Conservation (phyloP, 2,329 filamentous ascomycete species). For the Aureobasidium mangrovei region DNA sequence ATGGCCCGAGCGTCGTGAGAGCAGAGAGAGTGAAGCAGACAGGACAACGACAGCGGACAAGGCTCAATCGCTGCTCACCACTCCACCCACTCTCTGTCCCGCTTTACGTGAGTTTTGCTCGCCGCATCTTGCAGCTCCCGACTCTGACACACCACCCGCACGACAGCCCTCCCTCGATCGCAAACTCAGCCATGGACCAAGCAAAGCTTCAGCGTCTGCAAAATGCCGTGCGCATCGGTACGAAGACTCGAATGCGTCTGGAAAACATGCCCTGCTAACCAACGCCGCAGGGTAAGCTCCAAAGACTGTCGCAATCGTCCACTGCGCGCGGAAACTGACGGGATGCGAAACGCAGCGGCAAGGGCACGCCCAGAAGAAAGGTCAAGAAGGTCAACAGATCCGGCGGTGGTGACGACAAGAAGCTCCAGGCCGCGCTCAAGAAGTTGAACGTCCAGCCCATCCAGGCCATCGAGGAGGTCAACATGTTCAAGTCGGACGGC, state of each 20-base stretch:
- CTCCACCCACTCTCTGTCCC: slow-evolving; percentile 1
- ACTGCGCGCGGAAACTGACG: slow-evolving; percentile 16
- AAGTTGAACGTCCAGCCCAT: slow-evolving; percentile 99
- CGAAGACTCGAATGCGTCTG: slow-evolving; percentile 23
- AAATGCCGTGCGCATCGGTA: slow-evolving; percentile 62
- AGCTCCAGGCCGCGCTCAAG: slow-evolving; percentile 94
- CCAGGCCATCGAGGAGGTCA: slow-evolving; percentile 99
- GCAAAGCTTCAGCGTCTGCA: slow-evolving; percentile 60
- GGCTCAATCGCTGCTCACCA: slow-evolving; percentile 8
- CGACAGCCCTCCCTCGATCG: not conserved
- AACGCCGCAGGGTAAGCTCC: slow-evolving; percentile 26
- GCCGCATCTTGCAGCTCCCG: not conserved
- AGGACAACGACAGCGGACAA: slow-evolving; percentile 6
- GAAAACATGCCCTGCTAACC: slow-evolving; percentile 20
- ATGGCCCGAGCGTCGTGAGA: not conserved
- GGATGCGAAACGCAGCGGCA: slow-evolving; percentile 55
- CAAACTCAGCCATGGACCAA: slow-evolving; percentile 42
- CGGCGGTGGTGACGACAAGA: slow-evolving; percentile 96
- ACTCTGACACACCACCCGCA: not conserved
- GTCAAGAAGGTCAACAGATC: slow-evolving; percentile 95
- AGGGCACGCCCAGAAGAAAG: slow-evolving; percentile 95
- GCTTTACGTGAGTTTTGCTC: not conserved
- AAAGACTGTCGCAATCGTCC: not conserved
- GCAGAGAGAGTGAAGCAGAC: slow-evolving; percentile 1
- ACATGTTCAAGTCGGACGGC: slow-evolving; percentile 99